These are phyloP conservation scores for Sporisorium reilianum DNA, from an alignment of 1,284 basidiomycete genomes.

Conservation along the genomic window DNA sequence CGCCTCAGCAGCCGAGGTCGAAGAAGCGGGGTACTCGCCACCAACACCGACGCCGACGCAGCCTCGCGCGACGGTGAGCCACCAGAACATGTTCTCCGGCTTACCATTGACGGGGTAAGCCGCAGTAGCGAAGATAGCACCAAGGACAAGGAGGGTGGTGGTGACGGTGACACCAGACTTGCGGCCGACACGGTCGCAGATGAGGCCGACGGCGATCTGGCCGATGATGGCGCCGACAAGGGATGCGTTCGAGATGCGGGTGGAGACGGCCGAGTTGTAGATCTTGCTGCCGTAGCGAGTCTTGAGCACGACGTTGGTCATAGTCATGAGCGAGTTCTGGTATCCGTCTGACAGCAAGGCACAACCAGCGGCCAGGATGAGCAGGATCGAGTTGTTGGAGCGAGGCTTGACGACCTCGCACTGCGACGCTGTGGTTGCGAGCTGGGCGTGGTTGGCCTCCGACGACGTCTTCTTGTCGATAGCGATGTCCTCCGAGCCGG, in stretches of 20 bases:
- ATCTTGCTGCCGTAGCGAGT: conserved; percentile 67
- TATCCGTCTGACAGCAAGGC: conserved; percentile 78
- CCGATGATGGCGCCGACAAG: conserved; percentile 79
- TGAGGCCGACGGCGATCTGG: conserved; percentile 76
- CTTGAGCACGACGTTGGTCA: conserved; percentile 59
- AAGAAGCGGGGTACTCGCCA: conserved; percentile 82
- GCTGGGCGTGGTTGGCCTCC: not conserved
- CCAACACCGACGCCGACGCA: conserved; percentile 80
- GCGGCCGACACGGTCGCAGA: conserved; percentile 78
- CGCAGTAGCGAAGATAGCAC: conserved; percentile 79
- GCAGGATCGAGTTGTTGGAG: conserved; percentile 23
- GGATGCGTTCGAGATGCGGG: conserved; percentile 79
- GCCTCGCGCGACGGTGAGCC: conserved; percentile 79
- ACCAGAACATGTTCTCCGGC: conserved; percentile 78
- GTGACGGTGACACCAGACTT: conserved; percentile 71
- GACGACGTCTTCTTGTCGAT: not conserved
- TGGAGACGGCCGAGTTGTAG: conserved; percentile 77
- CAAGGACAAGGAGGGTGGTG: conserved; percentile 78
- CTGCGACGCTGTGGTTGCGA: not conserved
- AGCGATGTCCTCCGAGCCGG: conserved; percentile 14
- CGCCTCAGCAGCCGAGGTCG: conserved; percentile 77
- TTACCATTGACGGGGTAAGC: conserved; percentile 76
- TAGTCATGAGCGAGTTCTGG: conserved; percentile 72
- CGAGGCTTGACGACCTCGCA: conserved; percentile 9
- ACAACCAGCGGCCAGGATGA: conserved; percentile 31